Conservation (phyloP, 768 basidiomycete species). For the Termitomyces sp. region DNA sequence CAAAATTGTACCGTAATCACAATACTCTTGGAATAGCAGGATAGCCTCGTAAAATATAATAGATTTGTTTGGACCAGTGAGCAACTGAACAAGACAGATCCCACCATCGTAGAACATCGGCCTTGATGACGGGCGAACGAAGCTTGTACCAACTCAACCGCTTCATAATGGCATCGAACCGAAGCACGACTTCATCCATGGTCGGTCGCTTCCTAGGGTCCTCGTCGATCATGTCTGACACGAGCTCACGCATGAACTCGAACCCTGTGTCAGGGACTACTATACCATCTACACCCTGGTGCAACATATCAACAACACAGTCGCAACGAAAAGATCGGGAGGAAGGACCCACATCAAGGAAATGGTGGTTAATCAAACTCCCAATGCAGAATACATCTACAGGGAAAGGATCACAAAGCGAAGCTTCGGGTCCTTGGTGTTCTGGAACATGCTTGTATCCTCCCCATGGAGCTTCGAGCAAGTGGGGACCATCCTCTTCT, state of each 20-base stretch:
- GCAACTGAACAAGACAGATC: background rate
- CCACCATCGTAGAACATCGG: background rate
- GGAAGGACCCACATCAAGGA: background rate
- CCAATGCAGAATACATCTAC: slow-evolving; percentile 1
- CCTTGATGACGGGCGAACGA: background rate
- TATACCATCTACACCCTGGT: background rate
- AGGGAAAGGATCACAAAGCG: background rate
- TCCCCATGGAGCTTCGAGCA: background rate
- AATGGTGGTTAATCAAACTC: background rate
- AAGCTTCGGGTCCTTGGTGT: background rate
- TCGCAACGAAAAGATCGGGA: too few species aligned
- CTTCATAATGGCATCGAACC: background rate
- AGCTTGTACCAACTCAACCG: background rate
- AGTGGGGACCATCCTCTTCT: background rate
- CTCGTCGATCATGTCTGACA: background rate
- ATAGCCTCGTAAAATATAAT: background rate
- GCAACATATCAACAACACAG: background rate
- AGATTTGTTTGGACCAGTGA: background rate
- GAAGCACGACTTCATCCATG: background rate
- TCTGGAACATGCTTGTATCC: background rate
- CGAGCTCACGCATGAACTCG: background rate
- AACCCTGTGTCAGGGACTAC: background rate
- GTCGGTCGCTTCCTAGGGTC: background rate
- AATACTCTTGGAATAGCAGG: background rate
- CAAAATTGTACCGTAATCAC: background rate